These are phyloP conservation scores for Wickerhamomyces ciferrii DNA, from an alignment of 805 yeast species.

Conservation along the genomic window DNA sequence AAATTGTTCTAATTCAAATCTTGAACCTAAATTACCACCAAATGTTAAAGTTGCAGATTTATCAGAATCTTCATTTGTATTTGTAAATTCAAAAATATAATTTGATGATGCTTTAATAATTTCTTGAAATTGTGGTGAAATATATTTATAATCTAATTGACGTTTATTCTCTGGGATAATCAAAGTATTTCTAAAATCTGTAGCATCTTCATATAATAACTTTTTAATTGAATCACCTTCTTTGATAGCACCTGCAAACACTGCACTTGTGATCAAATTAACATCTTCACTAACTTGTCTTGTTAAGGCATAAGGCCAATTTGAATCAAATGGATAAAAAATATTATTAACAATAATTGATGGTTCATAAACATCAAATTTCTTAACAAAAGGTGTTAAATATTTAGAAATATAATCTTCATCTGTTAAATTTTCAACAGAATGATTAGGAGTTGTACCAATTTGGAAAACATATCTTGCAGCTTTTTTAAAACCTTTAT, in stretches of 20 bases:
- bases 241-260: conserved; percentile 18
- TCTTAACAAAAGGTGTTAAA: conserved; percentile 22
- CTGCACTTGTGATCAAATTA: conserved; percentile 18
- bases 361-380: conserved; percentile 41
- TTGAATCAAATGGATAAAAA: conserved; percentile 41
- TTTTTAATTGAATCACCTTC: conserved; percentile 26
- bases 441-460: conserved; percentile 8
- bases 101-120: conserved; percentile 1
- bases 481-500: conserved; percentile 11
- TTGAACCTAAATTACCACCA: conserved; percentile 48
- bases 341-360: conserved; percentile 71
- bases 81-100: conserved; percentile 18
- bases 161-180: conserved; percentile 44
- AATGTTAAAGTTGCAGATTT: conserved; percentile 41
- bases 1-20: conserved; percentile 38
- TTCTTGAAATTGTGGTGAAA: conserved; percentile 11
- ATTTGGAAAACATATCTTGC: conserved; percentile 12
- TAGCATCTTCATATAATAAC: conserved; percentile 37
- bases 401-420: conserved; percentile 14
- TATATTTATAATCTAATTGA: conserved; percentile 23
- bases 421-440: conserved; percentile 8
- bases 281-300: conserved; percentile 53
- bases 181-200: conserved; percentile 38
- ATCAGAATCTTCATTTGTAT: conserved; percentile 14
- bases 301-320: conserved; percentile 53